Evolutionary conservation across 306 rosid genomes (phyloP).

Genomic region (Citrullus colocynthis): DNA sequence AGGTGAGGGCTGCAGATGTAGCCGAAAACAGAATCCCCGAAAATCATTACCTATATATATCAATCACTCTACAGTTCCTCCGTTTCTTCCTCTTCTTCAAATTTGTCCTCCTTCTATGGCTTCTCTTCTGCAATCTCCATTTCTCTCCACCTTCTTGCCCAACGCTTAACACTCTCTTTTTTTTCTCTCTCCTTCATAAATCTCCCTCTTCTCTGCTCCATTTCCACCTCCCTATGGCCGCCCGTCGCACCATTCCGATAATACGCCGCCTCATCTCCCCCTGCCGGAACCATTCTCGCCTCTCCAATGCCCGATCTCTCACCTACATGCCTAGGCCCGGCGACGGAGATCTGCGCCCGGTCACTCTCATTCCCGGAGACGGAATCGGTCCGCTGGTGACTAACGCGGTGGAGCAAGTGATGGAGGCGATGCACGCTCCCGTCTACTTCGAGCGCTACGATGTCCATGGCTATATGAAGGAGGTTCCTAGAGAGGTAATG

Average conservation of each 20-base stretch:
- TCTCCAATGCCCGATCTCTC: neutral
- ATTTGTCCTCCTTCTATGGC: neutral
- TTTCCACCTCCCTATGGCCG: neutral
- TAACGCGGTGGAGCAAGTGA: conserved; percentile 74
- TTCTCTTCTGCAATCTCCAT: neutral
- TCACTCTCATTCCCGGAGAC: conserved; percentile 78
- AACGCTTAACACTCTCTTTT: neutral
- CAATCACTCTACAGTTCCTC: neutral
- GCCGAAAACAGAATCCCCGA: neutral
- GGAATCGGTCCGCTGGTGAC: conserved; percentile 83
- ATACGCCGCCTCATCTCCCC: neutral
- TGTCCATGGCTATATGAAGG: conserved; percentile 63
- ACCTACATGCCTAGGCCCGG: conserved; percentile 6
- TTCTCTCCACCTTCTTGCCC: neutral
- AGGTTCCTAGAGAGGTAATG: conserved; percentile 35
- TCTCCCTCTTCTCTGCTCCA: neutral
- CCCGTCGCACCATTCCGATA: neutral
- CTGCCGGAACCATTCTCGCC: neutral
- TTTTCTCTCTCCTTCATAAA: neutral
- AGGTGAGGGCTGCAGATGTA: too few relatives aligned
- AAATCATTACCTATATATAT: neutral
- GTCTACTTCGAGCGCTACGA: conserved; percentile 69
- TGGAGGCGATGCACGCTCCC: conserved; percentile 96
- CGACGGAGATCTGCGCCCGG: conserved; percentile 21
- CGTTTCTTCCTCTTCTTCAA: neutral